These are phyloP conservation scores for Colletotrichum sp. DNA, from an alignment of 2,329 filamentous ascomycete genomes.

Conservation along the genomic window DNA sequence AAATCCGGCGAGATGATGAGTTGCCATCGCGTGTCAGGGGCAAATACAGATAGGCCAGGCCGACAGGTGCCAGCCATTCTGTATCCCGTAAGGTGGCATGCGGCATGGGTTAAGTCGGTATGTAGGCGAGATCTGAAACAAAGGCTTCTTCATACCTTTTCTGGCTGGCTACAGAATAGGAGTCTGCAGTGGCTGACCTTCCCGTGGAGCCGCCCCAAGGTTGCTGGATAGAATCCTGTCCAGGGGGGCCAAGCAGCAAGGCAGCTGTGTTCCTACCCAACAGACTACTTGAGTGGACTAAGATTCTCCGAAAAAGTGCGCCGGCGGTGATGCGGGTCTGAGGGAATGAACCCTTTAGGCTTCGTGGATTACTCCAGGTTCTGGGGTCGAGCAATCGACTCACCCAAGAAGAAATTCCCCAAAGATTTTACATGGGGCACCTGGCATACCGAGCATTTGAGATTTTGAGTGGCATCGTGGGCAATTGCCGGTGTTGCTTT, in stretches of 20 bases:
- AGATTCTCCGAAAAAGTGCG: not conserved
- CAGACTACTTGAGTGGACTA: not conserved
- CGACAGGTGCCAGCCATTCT: not conserved
- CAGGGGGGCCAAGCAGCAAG: not conserved
- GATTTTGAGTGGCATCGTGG: not conserved
- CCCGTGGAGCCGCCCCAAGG: constrained; percentile 3
- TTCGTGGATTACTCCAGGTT: not conserved
- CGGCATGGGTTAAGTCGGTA: not conserved
- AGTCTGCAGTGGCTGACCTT: constrained; percentile 15
- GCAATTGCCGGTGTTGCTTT: constrained; percentile 7
- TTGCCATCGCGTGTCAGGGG: not conserved
- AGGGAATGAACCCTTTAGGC: not conserved
- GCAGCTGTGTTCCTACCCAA: constrained; percentile 4
- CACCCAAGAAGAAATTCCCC: not conserved
- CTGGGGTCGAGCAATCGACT: constrained; percentile 5
- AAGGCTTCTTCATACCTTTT: constrained; percentile 7
- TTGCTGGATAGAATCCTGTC: not conserved
- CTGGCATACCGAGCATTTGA: not conserved
- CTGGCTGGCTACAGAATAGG: constrained; percentile 15
- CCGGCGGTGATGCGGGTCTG: not conserved
- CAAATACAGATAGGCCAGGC: not conserved
- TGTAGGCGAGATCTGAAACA: constrained; percentile 20
- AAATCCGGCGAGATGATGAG: constrained; percentile 3
- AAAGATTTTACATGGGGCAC: not conserved
- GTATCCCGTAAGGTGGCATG: not conserved